Base-by-base conservation (phyloP, 2,329 filamentous ascomycete species). In the Colletotrichum trifolii region DNA sequence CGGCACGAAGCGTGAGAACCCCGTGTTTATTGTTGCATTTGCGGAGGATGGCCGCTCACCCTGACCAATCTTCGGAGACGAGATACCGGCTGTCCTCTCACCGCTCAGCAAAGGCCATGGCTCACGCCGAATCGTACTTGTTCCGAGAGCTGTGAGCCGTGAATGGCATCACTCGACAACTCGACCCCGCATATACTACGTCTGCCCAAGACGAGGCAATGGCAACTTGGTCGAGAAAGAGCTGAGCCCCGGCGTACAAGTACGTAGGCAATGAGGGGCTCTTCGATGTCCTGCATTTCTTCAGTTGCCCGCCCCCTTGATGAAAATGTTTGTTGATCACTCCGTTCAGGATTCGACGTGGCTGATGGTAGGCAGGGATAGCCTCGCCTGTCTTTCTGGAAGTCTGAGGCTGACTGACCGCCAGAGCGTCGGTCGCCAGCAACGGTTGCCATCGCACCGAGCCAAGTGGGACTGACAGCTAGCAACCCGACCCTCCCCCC, bases 371-470 rank as follows among this genome's bases (percentile, higher is more conserved):
- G 67, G 54, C 67, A 67, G 61, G 67, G 67, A 68, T 68, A 66
- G 67, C 67, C 67, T 68, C 61, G 65, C 46, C 50, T 42, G 34
- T 45, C 46, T 11, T 38, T 39, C 35, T 58, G 25, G 46, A 55
- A 54, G 43, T 57, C 36, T 58, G 65, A 68, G 67, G 67, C 67
- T 68, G 67, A 66, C 67, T 68, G 67, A 68, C 67, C 65, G 67
- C 67, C 50, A 66, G 42, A 49, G 65, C 25, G 25, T 25, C 25
- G 25, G 68, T 68, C 65, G 57, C 61, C 67, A 56, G 47, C 60
- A 45, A 52, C 53, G 40, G 42, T 56, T 25, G 25, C n/a, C 42
- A 52, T 61, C 48, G 58, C 46, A 46, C 52, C 58, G 25, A 39
- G 25, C 36, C 45, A 48, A 62, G 62, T 65, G 62, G 62, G 58